Evolutionary conservation across 768 basidiomycete genomes (phyloP).

Genomic region (Leucocoprinus leucothites): DNA sequence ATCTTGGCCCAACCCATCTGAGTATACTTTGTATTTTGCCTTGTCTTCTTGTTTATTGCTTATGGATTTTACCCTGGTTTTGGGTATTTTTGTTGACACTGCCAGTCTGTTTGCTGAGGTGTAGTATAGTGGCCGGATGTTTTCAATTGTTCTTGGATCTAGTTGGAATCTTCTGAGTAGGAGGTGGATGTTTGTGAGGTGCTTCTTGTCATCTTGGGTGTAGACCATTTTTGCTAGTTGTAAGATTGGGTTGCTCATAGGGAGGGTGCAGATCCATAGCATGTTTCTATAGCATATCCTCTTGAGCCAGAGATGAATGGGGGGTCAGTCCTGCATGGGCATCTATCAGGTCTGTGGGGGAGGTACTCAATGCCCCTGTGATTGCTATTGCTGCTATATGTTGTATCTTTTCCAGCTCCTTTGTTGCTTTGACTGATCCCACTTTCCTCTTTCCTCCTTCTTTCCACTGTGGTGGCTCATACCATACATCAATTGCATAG

Average conservation of each 20-base stretch:
- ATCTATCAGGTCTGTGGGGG: conserved; percentile 18
- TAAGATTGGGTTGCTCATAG: conserved; percentile 12
- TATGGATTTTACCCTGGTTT: conserved; percentile 7
- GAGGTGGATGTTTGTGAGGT: conserved; percentile 11
- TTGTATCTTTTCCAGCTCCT: conserved; percentile 16
- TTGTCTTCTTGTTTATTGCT: conserved; percentile 1
- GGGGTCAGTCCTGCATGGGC: conserved; percentile 17
- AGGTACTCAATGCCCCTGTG: conserved; percentile 19
- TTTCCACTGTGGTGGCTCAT: conserved; percentile 12
- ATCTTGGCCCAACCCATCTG: conserved; percentile 19
- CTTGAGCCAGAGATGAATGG: conserved; percentile 9
- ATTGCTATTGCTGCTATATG: conserved; percentile 19
- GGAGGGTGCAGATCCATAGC: conserved; percentile 16
- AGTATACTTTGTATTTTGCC: conserved; percentile 14
- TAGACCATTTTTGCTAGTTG: background rate
- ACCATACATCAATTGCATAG: conserved; percentile 24
- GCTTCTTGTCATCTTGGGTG: background rate
- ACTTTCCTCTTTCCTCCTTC: background rate
- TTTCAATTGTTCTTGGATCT: conserved; percentile 12
- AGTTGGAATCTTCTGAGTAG: conserved; percentile 6
- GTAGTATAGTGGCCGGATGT: background rate
- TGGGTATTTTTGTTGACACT: background rate
- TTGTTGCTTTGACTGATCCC: conserved; percentile 14
- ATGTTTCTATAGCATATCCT: conserved; percentile 11
- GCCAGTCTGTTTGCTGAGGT: background rate